phyloP scores from a whole-genome alignment of 23 red algal genomes.

The Gracilaria vermiculophylla region DNA sequence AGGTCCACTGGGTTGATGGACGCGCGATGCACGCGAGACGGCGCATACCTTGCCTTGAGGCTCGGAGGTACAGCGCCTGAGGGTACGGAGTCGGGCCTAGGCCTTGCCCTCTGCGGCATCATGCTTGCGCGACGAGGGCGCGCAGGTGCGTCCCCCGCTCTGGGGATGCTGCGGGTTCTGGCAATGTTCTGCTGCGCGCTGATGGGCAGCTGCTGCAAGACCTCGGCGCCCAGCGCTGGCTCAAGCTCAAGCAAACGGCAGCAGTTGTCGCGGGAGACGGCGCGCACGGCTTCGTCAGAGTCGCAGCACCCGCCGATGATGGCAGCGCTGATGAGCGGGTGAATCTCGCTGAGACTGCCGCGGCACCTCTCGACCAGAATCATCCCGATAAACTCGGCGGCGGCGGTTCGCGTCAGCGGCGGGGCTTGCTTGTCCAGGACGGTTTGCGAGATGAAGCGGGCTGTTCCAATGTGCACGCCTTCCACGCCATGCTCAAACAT shows the following conservation, averaged over 20 bases:
- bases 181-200: constrained; percentile 6
- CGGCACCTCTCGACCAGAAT: constrained; percentile 30
- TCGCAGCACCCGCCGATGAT: constrained; percentile 30
- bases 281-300: constrained; percentile 40
- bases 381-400: constrained; percentile 41
- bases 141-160: neutral
- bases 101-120: constrained; percentile 6
- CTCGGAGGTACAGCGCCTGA: neutral
- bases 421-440: neutral
- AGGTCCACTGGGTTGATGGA: neutral
- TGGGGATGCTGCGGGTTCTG: neutral
- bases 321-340: neutral
- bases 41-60: neutral
- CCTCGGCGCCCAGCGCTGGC: neutral
- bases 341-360: constrained; percentile 11
- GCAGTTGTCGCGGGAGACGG: constrained; percentile 39
- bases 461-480: neutral
- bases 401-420: neutral
- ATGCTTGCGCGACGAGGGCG: neutral
- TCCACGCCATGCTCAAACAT: constrained; percentile 52
- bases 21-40: neutral
- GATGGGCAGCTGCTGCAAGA: neutral
- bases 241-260: neutral
- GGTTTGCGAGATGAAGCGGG: constrained; percentile 1
- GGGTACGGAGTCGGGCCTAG: neutral